phyloP scores from a whole-genome alignment of 306 rosid species.

The Glycine latifolia region DNA sequence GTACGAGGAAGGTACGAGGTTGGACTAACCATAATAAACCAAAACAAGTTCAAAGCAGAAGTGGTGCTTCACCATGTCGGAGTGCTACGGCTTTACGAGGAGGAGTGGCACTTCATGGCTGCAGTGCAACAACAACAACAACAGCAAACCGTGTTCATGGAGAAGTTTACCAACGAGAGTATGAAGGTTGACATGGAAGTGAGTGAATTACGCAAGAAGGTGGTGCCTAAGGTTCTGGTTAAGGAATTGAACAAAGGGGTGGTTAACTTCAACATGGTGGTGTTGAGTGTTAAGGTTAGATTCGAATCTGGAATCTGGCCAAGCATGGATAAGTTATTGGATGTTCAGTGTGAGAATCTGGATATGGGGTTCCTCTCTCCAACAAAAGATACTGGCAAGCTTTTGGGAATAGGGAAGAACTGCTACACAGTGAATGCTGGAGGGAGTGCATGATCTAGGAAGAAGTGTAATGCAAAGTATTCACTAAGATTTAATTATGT shows the following conservation, averaged over 20 bases:
- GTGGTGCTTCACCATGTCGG: not conserved
- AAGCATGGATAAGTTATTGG: constrained; percentile 11
- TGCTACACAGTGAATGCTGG: constrained; percentile 9
- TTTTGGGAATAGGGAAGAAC: constrained; percentile 29
- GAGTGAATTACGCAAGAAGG: not conserved
- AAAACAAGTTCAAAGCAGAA: constrained; percentile 45
- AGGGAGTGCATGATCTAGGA: not conserved
- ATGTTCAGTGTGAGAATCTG: constrained; percentile 40
- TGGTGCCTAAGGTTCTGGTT: constrained; percentile 28
- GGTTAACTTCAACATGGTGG: constrained; percentile 38
- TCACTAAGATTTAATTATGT: too few relatives aligned
- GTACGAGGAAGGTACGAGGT: constrained; percentile 38
- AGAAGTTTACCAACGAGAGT: constrained; percentile 30
- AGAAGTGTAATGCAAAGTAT: too few relatives aligned
- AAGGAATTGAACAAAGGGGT: constrained; percentile 39
- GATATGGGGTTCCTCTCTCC: constrained; percentile 40
- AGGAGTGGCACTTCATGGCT: not conserved
- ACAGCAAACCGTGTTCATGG: not conserved
- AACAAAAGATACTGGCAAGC: constrained; percentile 42
- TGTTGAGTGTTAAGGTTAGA: constrained; percentile 34
- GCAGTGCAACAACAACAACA: not conserved
- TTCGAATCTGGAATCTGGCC: constrained; percentile 50
- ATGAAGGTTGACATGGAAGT: constrained; percentile 34
- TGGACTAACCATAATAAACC: constrained; percentile 40
- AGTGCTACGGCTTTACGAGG: not conserved